Percentiles rank a stretch among this genome's conserved stretches.
phyloP scores from a whole-genome alignment of 495 filamentous ascomycete species.

The Platismatia glauca region DNA sequence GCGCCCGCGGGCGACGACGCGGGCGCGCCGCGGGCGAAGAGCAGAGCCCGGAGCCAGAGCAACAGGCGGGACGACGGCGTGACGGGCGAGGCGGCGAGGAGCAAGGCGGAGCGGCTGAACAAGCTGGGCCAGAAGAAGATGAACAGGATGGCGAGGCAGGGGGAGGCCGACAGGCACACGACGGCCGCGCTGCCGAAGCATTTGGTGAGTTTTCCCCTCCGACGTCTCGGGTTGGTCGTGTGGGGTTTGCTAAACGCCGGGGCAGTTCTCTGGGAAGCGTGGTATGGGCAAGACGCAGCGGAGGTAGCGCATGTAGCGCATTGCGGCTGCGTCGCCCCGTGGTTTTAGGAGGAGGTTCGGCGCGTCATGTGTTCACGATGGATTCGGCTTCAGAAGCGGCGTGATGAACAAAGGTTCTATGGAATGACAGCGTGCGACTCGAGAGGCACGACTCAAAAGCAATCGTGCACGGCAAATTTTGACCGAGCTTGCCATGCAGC shows the following conservation, averaged over 20 bases:
- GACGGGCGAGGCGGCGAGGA: conserved; percentile 45
- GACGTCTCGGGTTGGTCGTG: background rate
- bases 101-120: conserved; percentile 71
- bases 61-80: conserved; percentile 83
- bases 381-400: background rate
- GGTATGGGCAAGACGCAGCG: conserved; percentile 51
- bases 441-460: background rate
- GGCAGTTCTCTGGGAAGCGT: conserved; percentile 49
- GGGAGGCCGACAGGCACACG: conserved; percentile 91
- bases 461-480: too few relatives aligned
- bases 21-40: conserved; percentile 63
- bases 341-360: background rate
- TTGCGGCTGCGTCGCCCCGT: background rate
- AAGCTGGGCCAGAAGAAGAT: conserved; percentile 95
- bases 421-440: background rate
- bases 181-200: conserved; percentile 77
- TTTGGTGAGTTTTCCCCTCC: conserved; percentile 51
- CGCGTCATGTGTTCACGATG: background rate
- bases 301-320: conserved; percentile 37
- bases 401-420: background rate
- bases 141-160: conserved; percentile 93
- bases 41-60: conserved; percentile 64
- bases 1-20: conserved; percentile 37
- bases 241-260: conserved; percentile 19
- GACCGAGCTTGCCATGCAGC: too few relatives aligned